Evolutionary conservation across 331 rosid genomes (phyloP), one percentile per base, ranked within the genome.

Genomic region (Ulmus americana): DNA sequence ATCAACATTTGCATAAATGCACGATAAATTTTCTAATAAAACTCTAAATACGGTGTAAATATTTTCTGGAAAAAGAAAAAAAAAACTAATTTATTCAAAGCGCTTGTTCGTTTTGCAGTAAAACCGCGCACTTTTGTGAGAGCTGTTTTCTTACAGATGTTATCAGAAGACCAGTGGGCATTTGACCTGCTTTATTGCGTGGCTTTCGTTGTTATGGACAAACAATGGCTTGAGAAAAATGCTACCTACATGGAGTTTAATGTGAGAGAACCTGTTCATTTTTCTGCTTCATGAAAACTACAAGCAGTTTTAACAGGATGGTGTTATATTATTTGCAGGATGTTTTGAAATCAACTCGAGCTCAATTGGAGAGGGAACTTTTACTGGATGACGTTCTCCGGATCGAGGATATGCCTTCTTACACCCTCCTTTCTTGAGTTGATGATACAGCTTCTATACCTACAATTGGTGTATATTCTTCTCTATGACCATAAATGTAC

Each of bases 361-460:
- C 73, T 71, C 95, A 90, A 75, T 61, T 87, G 72, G 95, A 90
- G 72, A 90, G 64, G 84, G 97, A 90, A 64, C 78, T 90, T 52
- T 67, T 90, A 79, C 83, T 85, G 88, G 97, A 82, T 35, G 87
- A 80, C 70, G 95, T 87, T 16, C 70, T 77, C 4, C 78, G 94
- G 57, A 85, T 90, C 42, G 97, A 90, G 85, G 97, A 90, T 61
- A 87, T 90, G 97, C 95, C 97, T 57, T 90, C 97, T 64, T 90
- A 73, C 56, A 42, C 39, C 70, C 94, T 87, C 71, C 97, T 90
- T 71, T 79, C 62, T 65, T 88, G 81, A 84, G 2, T 14, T 0
- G 45, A 63, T 63, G 8, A 45, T 28, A 53, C 46, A 7, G 9
- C 7, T 58, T 65, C 3, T n/a, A 49, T 13, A 46, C 60, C 22